phyloP scores from a whole-genome alignment of 2,329 filamentous ascomycete genomes.

The Juglanconis sp. region DNA sequence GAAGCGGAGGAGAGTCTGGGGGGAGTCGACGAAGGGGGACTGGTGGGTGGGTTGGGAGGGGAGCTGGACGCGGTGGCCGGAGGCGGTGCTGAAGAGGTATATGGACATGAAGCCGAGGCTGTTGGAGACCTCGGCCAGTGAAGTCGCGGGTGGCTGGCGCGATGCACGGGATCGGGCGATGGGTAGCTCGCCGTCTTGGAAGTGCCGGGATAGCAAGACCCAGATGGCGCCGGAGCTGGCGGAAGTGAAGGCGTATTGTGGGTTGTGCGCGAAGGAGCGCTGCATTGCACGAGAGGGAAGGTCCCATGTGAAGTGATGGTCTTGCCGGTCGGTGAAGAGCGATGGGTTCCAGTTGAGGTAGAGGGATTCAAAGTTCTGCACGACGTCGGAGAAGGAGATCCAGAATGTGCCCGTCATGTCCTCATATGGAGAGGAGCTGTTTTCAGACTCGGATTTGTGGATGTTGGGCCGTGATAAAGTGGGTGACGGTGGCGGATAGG shows the following conservation, averaged over 20 bases:
- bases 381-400: slow-evolving; percentile 84
- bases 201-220: slow-evolving; percentile 84
- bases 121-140: slow-evolving; percentile 43
- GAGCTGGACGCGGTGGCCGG: slow-evolving; percentile 70
- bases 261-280: slow-evolving; percentile 60
- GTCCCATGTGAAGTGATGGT: slow-evolving; percentile 87
- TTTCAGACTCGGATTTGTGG: slow-evolving; percentile 17
- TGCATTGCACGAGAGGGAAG: slow-evolving; percentile 45
- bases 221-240: slow-evolving; percentile 64
- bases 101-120: slow-evolving; percentile 82
- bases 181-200: slow-evolving; percentile 64
- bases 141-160: slow-evolving; percentile 20
- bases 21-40: slow-evolving; percentile 88
- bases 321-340: slow-evolving; percentile 76
- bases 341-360: slow-evolving; percentile 97
- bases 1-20: slow-evolving; percentile 81
- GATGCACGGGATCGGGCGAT: slow-evolving; percentile 44
- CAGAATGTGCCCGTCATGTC: slow-evolving; percentile 76
- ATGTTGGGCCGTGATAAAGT: slow-evolving; percentile 13
- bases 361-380: slow-evolving; percentile 90
- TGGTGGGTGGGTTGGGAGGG: slow-evolving; percentile 65
- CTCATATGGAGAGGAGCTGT: slow-evolving; percentile 20
- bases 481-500: slow-evolving; percentile 18
- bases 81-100: slow-evolving; percentile 63
- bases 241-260: slow-evolving; percentile 68